Conservation (phyloP, 352 stramenopile genomes). For the Phytophthora pluvialis region DNA sequence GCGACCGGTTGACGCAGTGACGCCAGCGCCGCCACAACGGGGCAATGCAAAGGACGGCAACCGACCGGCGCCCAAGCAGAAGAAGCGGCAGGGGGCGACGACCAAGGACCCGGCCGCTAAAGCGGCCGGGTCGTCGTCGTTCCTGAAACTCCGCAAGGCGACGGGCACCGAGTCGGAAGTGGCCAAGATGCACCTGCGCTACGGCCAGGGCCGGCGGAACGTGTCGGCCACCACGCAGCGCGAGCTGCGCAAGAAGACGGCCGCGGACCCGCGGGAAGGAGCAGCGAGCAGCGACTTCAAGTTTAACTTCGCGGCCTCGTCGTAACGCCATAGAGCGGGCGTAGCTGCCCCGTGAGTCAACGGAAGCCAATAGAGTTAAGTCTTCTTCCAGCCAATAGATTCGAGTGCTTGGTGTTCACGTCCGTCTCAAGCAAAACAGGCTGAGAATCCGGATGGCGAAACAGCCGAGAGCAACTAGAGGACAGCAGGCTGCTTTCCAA, state of each 20-base stretch:
- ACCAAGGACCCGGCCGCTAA: slow-evolving; percentile 2
- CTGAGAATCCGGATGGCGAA: neutral
- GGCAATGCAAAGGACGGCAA: slow-evolving; percentile 21
- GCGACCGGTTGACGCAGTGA: slow-evolving; percentile 15
- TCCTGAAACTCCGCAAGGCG: slow-evolving; percentile 66
- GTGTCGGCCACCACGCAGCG: slow-evolving; percentile 56
- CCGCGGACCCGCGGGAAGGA: neutral
- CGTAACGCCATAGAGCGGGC: slow-evolving; percentile 19
- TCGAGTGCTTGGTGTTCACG: slow-evolving; percentile 2
- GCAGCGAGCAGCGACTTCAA: slow-evolving; percentile 28
- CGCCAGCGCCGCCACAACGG: slow-evolving; percentile 20
- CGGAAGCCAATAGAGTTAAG: neutral
- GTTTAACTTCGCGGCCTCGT: slow-evolving; percentile 48
- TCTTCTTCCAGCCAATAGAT: slow-evolving; percentile 10
- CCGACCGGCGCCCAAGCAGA: slow-evolving; percentile 10
- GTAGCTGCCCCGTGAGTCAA: neutral
- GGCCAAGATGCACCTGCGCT: slow-evolving; percentile 75
- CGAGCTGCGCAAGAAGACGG: slow-evolving; percentile 40
- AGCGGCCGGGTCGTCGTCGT: slow-evolving; percentile 33
- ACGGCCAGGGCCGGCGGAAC: slow-evolving; percentile 66
- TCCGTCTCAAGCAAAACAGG: neutral
- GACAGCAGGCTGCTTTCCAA: too few species aligned
- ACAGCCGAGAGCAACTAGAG: too few species aligned
- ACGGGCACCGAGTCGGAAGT: slow-evolving; percentile 71
- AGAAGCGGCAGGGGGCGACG: slow-evolving; percentile 24